Base-by-base conservation (phyloP, 495 filamentous ascomycete genomes). In the Neurospora sp. region DNA sequence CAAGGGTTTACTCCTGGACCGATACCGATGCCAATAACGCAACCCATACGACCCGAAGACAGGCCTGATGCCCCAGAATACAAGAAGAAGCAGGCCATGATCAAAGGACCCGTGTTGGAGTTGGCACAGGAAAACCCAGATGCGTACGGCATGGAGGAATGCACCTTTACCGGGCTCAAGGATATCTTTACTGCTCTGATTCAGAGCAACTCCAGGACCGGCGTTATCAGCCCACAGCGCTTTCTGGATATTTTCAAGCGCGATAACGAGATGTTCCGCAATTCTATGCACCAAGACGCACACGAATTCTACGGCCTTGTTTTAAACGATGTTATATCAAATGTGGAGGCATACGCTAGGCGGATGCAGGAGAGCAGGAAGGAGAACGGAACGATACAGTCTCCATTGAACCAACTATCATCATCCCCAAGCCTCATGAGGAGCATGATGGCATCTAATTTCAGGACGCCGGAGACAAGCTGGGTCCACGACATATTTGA, bases 401-500 rank as follows among this genome's bases (percentile, higher is more conserved):
- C 86, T 16, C 53, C 27, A 65, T 79, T 84, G 9, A 83, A 80
- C 22, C 81, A 84, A 16, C 80, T 87, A 39, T 81, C 79, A 9
- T 88, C 87, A 39, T 70, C 69, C 81, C 82, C 42, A 79, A 83
- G 65, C 81, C 76, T 59, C 84, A 83, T 79, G 83, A 83, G 40
- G 83, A 82, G 68, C 77, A 72, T 76, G 73, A 71, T 76, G 73
- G 79, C 40, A 80, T 76, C 45, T 10, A 79, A 80, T 31, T 75
- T 76, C 1, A 79, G 80, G 69, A 80, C 81, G 40, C 85, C 85
- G 0, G 84, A 89, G 14, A 92, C 91, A 1, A 88, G 93, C 74
- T 98, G 96, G 96, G 96, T 99, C 35, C 96, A 99, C 81, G 94
- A 98, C 75, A 88, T 99, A 44, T 99, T 99, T 74, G 96, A 98